phyloP scores from a whole-genome alignment of 2,329 filamentous ascomycete genomes.

The Pseudopithomyces chartarum region DNA sequence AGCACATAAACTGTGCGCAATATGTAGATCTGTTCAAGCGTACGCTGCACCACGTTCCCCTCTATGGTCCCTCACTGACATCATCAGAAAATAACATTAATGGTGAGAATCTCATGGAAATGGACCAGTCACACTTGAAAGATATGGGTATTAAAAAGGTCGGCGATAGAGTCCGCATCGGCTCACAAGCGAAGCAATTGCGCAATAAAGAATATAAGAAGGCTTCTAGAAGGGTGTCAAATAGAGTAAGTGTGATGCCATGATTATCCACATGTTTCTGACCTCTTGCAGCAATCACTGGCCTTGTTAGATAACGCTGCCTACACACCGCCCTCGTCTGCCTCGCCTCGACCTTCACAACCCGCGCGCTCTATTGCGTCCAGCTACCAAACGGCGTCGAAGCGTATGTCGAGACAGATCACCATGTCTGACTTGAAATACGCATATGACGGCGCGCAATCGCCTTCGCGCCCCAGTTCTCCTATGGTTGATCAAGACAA shows the following conservation, averaged over 20 bases:
- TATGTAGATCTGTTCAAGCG: constrained; percentile 88
- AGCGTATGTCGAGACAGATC: constrained; percentile 55
- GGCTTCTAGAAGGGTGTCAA: constrained; percentile 66
- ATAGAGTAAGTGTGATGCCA: constrained; percentile 67
- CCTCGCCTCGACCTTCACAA: constrained; percentile 67
- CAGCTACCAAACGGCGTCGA: constrained; percentile 50
- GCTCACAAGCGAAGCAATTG: constrained; percentile 56
- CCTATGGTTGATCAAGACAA: constrained; percentile 66
- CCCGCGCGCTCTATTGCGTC: constrained; percentile 54
- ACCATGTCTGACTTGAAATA: constrained; percentile 51
- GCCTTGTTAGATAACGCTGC: constrained; percentile 74
- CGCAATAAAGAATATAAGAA: constrained; percentile 55
- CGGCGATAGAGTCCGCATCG: constrained; percentile 88
- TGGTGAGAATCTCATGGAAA: constrained; percentile 93
- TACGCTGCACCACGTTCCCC: constrained; percentile 32
- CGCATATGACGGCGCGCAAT: constrained; percentile 53
- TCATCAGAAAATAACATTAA: constrained; percentile 85
- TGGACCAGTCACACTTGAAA: constrained; percentile 94
- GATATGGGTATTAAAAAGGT: constrained; percentile 99
- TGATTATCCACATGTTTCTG: neutral
- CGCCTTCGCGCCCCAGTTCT: constrained; percentile 71
- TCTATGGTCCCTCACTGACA: constrained; percentile 19
- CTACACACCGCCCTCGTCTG: constrained; percentile 65
- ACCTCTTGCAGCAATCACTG: constrained; percentile 73
- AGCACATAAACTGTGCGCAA: constrained; percentile 88